Percentiles rank a stretch among this genome's conserved stretches.
phyloP scores from a whole-genome alignment of 2,329 filamentous ascomycete species.

The Cladosporium colombiae region DNA sequence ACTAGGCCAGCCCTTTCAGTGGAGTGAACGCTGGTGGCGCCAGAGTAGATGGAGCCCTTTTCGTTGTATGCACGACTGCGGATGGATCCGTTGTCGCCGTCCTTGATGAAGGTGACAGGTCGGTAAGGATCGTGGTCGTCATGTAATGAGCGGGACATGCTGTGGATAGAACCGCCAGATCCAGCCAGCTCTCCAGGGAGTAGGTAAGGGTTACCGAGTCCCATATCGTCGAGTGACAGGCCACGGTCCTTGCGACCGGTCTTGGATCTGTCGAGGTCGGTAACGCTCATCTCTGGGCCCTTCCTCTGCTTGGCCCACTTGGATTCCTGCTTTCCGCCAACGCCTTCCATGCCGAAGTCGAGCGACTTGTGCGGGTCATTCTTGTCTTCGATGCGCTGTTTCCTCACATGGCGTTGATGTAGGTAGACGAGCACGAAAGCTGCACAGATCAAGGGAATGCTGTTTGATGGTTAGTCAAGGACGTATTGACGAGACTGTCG shows the following conservation, averaged over 20 bases:
- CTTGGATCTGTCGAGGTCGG: slow-evolving; percentile 53
- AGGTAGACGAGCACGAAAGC: slow-evolving; percentile 70
- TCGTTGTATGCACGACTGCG: slow-evolving; percentile 35
- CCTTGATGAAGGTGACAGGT: slow-evolving; percentile 59
- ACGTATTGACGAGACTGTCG: neutral
- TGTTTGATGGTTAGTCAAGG: slow-evolving; percentile 44
- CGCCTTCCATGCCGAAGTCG: slow-evolving; percentile 78
- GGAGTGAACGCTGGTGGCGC: slow-evolving; percentile 47
- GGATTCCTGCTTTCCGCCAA: slow-evolving; percentile 27
- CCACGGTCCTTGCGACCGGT: slow-evolving; percentile 41
- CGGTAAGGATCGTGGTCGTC: slow-evolving; percentile 84
- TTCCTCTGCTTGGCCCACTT: slow-evolving; percentile 48
- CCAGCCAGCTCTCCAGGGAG: slow-evolving; percentile 77
- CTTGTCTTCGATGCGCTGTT: slow-evolving; percentile 72
- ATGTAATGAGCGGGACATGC: slow-evolving; percentile 73
- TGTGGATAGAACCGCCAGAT: slow-evolving; percentile 84
- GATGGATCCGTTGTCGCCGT: slow-evolving; percentile 40
- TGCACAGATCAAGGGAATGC: slow-evolving; percentile 72
- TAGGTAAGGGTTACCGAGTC: slow-evolving; percentile 83
- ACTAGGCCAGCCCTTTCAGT: slow-evolving; percentile 53
- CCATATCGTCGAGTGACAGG: slow-evolving; percentile 61
- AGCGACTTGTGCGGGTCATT: slow-evolving; percentile 86
- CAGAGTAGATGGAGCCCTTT: slow-evolving; percentile 52
- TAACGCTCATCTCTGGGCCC: slow-evolving; percentile 59
- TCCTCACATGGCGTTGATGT: slow-evolving; percentile 75